Evolutionary conservation across 805 yeast species (phyloP).

Genomic region (Starmera quercuum): DNA sequence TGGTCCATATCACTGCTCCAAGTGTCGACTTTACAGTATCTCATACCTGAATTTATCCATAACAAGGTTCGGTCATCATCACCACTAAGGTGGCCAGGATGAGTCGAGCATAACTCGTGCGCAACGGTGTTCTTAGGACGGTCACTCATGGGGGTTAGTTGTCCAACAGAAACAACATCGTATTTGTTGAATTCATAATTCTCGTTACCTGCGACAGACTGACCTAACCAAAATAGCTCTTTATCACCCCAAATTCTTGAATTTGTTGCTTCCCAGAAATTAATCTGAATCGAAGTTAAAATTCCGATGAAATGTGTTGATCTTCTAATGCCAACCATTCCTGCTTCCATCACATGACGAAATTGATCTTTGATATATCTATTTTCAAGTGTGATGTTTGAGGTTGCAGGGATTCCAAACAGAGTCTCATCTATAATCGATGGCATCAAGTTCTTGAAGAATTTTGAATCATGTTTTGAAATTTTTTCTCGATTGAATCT

Average conservation of each 20-base stretch:
- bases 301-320: slow-evolving; percentile 15
- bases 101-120: slow-evolving; percentile 46
- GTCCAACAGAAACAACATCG: slow-evolving; percentile 12
- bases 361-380: slow-evolving; percentile 10
- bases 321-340: slow-evolving; percentile 22
- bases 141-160: slow-evolving; percentile 3
- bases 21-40: slow-evolving; percentile 36
- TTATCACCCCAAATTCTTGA: slow-evolving; percentile 59
- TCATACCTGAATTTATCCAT: slow-evolving; percentile 56
- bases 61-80: slow-evolving; percentile 35
- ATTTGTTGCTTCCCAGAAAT: slow-evolving; percentile 12
- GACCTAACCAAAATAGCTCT: slow-evolving; percentile 64
- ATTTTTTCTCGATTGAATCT: slow-evolving; percentile 8
- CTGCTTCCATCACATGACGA: slow-evolving; percentile 26
- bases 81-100: slow-evolving; percentile 48
- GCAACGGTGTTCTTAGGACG: slow-evolving; percentile 6
- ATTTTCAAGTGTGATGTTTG: slow-evolving; percentile 12
- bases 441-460: slow-evolving; percentile 31
- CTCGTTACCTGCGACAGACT: slow-evolving; percentile 27
- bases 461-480: slow-evolving; percentile 20
- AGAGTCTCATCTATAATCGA: slow-evolving; percentile 17
- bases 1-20: slow-evolving; percentile 22
- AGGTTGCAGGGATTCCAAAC: slow-evolving; percentile 10
- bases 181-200: slow-evolving; percentile 17
- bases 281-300: slow-evolving; percentile 12